Evolutionary conservation across 2,329 filamentous ascomycete genomes (phyloP), one percentile per base, ranked within the genome.

Genomic region (Pseudogymnoascus sp.): DNA sequence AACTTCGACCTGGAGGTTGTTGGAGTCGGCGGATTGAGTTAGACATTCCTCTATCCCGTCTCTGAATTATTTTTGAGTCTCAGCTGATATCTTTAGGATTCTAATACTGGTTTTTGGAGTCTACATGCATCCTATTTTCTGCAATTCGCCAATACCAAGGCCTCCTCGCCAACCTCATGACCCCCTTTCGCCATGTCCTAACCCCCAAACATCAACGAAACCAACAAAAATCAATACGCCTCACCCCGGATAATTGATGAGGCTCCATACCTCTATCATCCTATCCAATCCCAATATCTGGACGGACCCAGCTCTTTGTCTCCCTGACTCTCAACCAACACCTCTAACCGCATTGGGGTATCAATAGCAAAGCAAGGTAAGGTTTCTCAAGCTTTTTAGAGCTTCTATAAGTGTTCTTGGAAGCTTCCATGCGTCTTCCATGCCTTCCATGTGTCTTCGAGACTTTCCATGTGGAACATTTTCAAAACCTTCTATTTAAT

Each of bases 311-410:
- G 10, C 31, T 25, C 27, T 51, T 51, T 51, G 25, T 51, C 25
- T 31, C 44, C 44, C 31, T 51, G 44, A 51, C 44, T 51, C 44
- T 51, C 27, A 29, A 51, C 44, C 44, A 51, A 51, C 27, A 15
- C 44, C 44, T 51, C 44, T 51, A 51, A 51, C 44, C 44, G 44
- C 44, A 51, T 51, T 29, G 25, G 42, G 42, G 44, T 51, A 51
- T 31, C 44, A 51, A 51, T 51, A 51, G 44, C 44, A 51, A 51
- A 51, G 44, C 44, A 51, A 51, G 44, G 44, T 51, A n/a, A 51
- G 44, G 31, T 6, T 31, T 51, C n/a, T 15, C 27, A 25, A 15
- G n/a, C 15, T 27, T 31, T n/a, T 51, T 7, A 31, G 27, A 31
- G 44, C 44, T 51, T 51, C 44, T 51, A 51, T 51, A 51, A 51